A percentile compares a stretch with the other conserved stretches of the same genome.
These are phyloP conservation scores for Mortierella sp. DNA, from an alignment of 371 early-diverging fungal species.

Conservation along the genomic window DNA sequence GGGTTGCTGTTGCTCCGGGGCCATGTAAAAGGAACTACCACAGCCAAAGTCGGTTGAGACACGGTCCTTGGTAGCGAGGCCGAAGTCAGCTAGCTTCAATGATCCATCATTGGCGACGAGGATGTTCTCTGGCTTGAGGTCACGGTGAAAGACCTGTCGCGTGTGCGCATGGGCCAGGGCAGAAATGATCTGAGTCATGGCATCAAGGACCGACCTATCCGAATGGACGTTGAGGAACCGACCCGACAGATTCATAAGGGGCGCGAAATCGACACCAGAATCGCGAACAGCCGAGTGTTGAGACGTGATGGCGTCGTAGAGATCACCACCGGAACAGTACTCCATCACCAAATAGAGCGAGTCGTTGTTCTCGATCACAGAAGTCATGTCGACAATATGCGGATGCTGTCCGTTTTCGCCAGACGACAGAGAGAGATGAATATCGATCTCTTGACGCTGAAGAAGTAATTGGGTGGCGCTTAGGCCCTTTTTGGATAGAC, in stretches of 20 bases:
- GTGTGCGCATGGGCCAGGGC: constrained; percentile 68
- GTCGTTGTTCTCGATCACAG: constrained; percentile 63
- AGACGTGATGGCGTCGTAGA: constrained; percentile 71
- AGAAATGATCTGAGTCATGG: constrained; percentile 66
- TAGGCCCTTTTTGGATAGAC: constrained; percentile 74
- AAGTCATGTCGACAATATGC: constrained; percentile 71
- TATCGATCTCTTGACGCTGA: constrained; percentile 80
- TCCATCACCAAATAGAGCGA: constrained; percentile 70
- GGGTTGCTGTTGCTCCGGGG: constrained; percentile 69
- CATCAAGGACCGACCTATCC: constrained; percentile 56
- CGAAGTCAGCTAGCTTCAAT: constrained; percentile 88
- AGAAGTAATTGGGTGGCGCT: constrained; percentile 67
- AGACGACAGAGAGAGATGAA: constrained; percentile 69
- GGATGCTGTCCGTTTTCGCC: constrained; percentile 60
- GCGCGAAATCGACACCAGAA: constrained; percentile 56
- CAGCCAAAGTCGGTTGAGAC: constrained; percentile 81
- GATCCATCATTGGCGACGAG: constrained; percentile 63
- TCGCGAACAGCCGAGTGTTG: constrained; percentile 52
- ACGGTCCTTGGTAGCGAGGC: constrained; percentile 80
- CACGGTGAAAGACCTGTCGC: constrained; percentile 76
- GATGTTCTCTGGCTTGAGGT: constrained; percentile 85
- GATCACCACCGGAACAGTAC: constrained; percentile 71
- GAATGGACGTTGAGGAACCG: constrained; percentile 46
- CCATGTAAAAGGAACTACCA: constrained; percentile 78
- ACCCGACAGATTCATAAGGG: constrained; percentile 8